Evolutionary conservation across 768 basidiomycete genomes (phyloP).

Genomic region (Melanogaster broomeanus): DNA sequence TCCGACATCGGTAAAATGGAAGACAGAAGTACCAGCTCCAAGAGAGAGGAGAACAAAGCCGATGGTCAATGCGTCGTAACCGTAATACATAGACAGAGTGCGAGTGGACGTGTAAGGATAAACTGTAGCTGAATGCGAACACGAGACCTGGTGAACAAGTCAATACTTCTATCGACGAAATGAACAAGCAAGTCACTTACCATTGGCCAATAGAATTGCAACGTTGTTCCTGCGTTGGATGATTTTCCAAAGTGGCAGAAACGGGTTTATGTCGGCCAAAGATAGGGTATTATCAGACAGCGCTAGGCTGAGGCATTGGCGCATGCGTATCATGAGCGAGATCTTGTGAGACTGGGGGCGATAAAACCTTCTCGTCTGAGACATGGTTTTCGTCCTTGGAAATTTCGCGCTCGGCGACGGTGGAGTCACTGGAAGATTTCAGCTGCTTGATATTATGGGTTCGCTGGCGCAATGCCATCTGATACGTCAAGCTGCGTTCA

Average conservation of each 20-base stretch:
- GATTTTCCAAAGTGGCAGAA: constrained; percentile 60
- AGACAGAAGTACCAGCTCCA: constrained; percentile 54
- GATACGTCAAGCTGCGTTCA: constrained; percentile 82
- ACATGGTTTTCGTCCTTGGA: constrained; percentile 11
- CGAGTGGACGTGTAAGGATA: constrained; percentile 76
- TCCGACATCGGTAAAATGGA: background rate
- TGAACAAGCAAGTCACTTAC: constrained; percentile 3
- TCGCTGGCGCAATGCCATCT: constrained; percentile 56
- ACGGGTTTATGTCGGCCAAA: constrained; percentile 73
- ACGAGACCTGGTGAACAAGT: constrained; percentile 51
- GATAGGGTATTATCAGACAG: constrained; percentile 49
- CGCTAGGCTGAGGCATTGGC: constrained; percentile 12
- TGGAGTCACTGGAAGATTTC: constrained; percentile 22
- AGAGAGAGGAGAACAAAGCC: constrained; percentile 78
- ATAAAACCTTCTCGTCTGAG: constrained; percentile 14
- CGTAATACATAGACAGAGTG: constrained; percentile 63
- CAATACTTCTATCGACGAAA: background rate
- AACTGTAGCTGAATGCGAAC: constrained; percentile 70
- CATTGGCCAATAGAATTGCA: constrained; percentile 47
- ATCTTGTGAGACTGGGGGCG: constrained; percentile 25
- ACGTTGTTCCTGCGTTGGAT: constrained; percentile 68
- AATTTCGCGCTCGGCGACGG: constrained; percentile 12
- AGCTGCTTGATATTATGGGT: constrained; percentile 24
- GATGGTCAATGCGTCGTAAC: constrained; percentile 66
- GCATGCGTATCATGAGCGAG: constrained; percentile 14